Conservation (phyloP, 805 yeast species). For the Saccharomycopsis capsularis region DNA sequence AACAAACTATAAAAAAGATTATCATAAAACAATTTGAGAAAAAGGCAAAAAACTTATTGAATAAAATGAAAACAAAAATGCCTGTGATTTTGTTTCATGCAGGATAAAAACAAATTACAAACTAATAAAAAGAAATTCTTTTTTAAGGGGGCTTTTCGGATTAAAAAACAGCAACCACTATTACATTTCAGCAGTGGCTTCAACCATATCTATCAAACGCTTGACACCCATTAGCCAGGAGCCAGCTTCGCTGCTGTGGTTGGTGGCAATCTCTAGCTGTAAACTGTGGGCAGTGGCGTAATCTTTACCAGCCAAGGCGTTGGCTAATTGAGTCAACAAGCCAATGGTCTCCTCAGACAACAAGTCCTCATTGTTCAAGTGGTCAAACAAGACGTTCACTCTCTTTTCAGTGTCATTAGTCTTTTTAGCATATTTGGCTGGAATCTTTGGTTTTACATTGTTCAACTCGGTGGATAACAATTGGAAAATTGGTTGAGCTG, state of each 20-base stretch:
- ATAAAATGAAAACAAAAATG: too few species aligned
- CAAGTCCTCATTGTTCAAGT: conserved; percentile 65
- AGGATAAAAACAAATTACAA: too few species aligned
- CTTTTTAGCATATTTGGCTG: conserved; percentile 67
- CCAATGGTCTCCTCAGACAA: conserved; percentile 50
- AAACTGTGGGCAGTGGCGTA: conserved; percentile 51
- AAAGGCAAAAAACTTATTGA: too few species aligned
- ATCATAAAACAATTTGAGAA: too few species aligned
- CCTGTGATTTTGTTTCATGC: too few species aligned
- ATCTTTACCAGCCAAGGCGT: conserved; percentile 45
- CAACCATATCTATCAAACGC: conserved; percentile 73
- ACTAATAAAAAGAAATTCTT: too few species aligned
- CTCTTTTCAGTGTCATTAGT: conserved; percentile 78
- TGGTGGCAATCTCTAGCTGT: conserved; percentile 54
- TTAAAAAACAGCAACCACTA: too few species aligned
- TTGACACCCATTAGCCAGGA: conserved; percentile 91
- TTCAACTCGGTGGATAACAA: conserved; percentile 48
- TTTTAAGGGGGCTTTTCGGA: too few species aligned
- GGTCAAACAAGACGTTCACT: conserved; percentile 66
- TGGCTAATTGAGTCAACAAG: conserved; percentile 45
- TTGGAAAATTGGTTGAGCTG: conserved; percentile 51
- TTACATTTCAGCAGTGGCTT: conserved; percentile 30
- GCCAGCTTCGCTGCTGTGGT: conserved; percentile 67
- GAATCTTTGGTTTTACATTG: conserved; percentile 63
- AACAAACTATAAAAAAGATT: too few species aligned